Base-by-base conservation (phyloP, 768 basidiomycete genomes). In the Panellus pusillus region DNA sequence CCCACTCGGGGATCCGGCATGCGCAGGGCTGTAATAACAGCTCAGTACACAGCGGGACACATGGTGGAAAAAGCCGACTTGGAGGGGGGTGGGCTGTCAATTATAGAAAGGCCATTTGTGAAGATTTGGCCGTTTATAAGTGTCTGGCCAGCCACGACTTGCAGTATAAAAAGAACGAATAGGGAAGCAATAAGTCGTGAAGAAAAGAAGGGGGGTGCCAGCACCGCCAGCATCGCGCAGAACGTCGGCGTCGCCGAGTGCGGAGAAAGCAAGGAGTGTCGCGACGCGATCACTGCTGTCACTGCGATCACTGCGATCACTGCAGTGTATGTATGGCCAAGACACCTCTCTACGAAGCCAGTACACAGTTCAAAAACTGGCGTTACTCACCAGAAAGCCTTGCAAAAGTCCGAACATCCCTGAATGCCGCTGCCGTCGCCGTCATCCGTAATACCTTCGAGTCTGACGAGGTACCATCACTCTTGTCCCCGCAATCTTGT, bases 301-400 rank as follows among this genome's bases (percentile, higher is more conserved):
- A 27, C n/a, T n/a, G 50, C 43, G 7, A n/a, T 19, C 19, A 18
- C 28, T 19, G 42, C 44, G 18, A 12, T 4, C 13, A 19, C 37
- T 48, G 44, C 31, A 38, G 50, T 44, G 41, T 36, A 63, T 50
- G 35, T 52, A 50, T 50, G 48, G 42, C 44, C 17, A 72, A 72
- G 67, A 71, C 55, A 52, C 73, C 88, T 0, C 66, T 90, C 3
- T 94, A 91, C 61, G 83, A 92, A 63, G 80, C 77, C 37, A 90
- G 89, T 61, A 90, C 89, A 0, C 91, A 93, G 64, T 91, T 76
- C 71, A 82, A 76, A 50, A 84, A 94, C 66, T 99, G 97, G 97
- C 76, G 94, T 46, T 97, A 87, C 69, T 93, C 94, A 0, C 72
- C 77, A 13, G 79, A 84, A 42, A 74, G 81, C 50, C 80, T 99